Conservation (phyloP, 257 asterid genomes). For the Gentiana dahurica region DNA sequence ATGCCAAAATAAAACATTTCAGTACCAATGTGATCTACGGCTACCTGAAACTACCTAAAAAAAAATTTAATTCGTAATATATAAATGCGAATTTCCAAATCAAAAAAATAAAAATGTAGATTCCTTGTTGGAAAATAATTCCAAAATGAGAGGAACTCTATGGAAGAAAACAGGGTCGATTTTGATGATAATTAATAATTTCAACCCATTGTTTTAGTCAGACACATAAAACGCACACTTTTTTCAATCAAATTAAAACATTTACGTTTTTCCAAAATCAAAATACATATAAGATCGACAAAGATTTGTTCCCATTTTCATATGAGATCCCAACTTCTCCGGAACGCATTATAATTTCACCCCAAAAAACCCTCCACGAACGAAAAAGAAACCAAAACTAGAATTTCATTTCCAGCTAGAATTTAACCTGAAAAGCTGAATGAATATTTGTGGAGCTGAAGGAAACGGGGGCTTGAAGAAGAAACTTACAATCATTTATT, state of each 20-base stretch:
- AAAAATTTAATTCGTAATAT: neutral
- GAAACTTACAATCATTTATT: constrained; percentile 1
- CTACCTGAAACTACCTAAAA: neutral
- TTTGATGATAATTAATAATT: neutral
- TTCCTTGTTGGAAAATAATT: too few species aligned
- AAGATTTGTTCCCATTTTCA: neutral
- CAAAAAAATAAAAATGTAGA: neutral
- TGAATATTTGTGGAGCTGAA: constrained; percentile 48
- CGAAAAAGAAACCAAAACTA: neutral
- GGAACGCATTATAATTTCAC: neutral
- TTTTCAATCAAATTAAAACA: neutral
- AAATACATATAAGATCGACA: neutral
- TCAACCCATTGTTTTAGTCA: neutral
- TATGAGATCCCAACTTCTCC: neutral
- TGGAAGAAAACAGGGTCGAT: neutral
- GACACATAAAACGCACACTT: neutral
- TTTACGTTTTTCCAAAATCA: neutral
- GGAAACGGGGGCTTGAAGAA: constrained; percentile 13
- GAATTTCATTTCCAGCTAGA: constrained; percentile 1
- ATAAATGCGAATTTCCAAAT: neutral
- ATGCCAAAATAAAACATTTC: constrained; percentile 1
- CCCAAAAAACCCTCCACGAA: neutral
- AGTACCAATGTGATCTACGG: neutral
- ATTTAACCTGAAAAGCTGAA: constrained; percentile 36
- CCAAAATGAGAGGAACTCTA: neutral